Evolutionary conservation across 73 alveolate species (phyloP).

Genomic region (Uronychia setigera): DNA sequence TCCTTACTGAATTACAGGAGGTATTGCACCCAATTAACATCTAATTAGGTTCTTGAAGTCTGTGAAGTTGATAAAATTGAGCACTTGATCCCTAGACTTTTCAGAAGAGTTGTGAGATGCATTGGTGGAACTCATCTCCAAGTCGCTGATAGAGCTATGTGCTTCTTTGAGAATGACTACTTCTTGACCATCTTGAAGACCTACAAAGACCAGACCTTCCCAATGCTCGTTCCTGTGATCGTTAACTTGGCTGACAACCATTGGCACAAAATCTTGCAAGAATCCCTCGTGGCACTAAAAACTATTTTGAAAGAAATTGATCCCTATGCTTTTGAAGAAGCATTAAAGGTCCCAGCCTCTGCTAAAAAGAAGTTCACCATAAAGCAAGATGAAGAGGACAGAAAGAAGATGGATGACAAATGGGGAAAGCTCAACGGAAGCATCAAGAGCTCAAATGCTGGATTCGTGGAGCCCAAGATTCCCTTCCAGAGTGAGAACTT

Average conservation of each 20-base stretch:
- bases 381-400: constrained; percentile 68
- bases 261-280: constrained; percentile 89
- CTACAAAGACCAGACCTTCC: constrained; percentile 85
- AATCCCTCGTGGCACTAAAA: constrained; percentile 81
- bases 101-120: constrained; percentile 87
- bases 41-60: constrained; percentile 69
- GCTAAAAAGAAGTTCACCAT: constrained; percentile 39
- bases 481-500: constrained; percentile 51
- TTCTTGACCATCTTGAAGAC: constrained; percentile 78
- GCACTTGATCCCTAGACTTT: constrained; percentile 77
- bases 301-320: constrained; percentile 87
- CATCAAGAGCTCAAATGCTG: constrained; percentile 36
- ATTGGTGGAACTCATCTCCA: constrained; percentile 90
- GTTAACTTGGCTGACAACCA: constrained; percentile 85
- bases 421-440: constrained; percentile 72
- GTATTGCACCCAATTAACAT: constrained; percentile 29
- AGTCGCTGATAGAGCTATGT: constrained; percentile 95
- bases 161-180: constrained; percentile 89
- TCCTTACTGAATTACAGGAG: constrained; percentile 87
- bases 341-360: constrained; percentile 54
- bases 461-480: constrained; percentile 34
- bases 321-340: constrained; percentile 84
- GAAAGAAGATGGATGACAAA: constrained; percentile 74
- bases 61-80: constrained; percentile 89
- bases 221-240: constrained; percentile 86